A percentile compares a stretch with the other conserved stretches of the same genome.
Conservation (phyloP, 208 protist genomes). For the Trichomonas vaginalis region DNA sequence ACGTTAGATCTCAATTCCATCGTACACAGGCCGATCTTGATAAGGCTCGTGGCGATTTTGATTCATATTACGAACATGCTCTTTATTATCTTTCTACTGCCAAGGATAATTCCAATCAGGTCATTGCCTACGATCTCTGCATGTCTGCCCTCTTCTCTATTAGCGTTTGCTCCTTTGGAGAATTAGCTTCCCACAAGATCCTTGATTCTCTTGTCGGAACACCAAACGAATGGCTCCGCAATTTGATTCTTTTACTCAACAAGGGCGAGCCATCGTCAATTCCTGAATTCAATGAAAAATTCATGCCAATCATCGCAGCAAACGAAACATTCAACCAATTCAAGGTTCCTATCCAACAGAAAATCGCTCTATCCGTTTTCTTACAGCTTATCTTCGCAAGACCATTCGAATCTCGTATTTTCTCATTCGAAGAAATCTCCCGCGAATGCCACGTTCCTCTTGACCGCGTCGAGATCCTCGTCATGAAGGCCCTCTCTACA, state of each 20-base stretch:
- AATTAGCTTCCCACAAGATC: background rate
- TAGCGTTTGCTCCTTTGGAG: background rate
- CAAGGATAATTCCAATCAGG: background rate
- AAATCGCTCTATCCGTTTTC: background rate
- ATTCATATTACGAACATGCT: background rate
- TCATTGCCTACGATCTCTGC: background rate
- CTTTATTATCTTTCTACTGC: background rate
- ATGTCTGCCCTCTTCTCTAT: background rate
- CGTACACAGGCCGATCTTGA: background rate
- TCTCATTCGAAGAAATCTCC: background rate
- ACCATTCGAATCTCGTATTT: background rate
- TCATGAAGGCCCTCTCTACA: background rate
- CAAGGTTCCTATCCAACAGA: background rate
- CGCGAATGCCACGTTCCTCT: background rate
- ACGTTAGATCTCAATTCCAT: background rate
- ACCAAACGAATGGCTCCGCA: background rate
- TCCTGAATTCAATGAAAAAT: background rate
- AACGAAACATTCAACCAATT: background rate
- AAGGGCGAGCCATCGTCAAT: background rate
- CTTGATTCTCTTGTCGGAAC: background rate
- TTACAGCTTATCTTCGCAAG: background rate
- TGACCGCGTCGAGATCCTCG: background rate
- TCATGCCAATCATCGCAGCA: background rate
- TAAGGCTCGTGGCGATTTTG: constrained; percentile 1
- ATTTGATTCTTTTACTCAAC: background rate